Base-by-base conservation (phyloP, 2,329 filamentous ascomycete genomes). In the Cladosporium sp. region DNA sequence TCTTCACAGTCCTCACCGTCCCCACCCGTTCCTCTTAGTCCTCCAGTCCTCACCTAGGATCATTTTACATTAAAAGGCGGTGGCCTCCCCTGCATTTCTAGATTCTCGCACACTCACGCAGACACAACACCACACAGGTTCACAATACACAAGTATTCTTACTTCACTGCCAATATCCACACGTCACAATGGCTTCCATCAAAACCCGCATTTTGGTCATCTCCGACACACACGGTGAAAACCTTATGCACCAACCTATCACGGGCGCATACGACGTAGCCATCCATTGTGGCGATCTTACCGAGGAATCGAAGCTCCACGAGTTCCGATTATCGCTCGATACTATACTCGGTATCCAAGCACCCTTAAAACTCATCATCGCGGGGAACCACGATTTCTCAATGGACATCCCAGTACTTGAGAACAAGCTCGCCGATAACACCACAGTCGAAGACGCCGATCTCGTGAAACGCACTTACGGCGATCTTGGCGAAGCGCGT, bases 241-340 rank as follows among this genome's bases (percentile, higher is more conserved):
- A 52, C 6, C 35, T 70, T 14, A 66, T 63, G 1, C 55, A 67
- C 29, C 55, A 65, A 29, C 62, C 65, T 7, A 31, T 49, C 6
- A 33, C 53, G 1, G 26, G 26, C 3, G 12, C 46, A 18, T 70
- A 68, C n/a, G 78, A 81, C 62, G 75, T 81, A 7, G 67, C 79
- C 0, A 72, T 81, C 2, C 77, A 81, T 64, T 79, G 76, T 58
- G 79, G 78, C 3, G 78, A 81, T 65, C 66, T 81, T 2, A 80
- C 78, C 0, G 69, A 74, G 44, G 66, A 67, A 29, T 77, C 76
- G 2, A 72, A 72, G 3, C 35, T 73, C 0, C n/a, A 66, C 5
- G 68, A 74, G n/a, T 78, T 77, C 67, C 64, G 72, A n/a, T 65
- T 67, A 3, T 67, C 74, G 7, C 52, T 81, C 0, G 23, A 70